phyloP scores from a whole-genome alignment of 2,329 filamentous ascomycete genomes.

The Zasmidium citrigriseum region DNA sequence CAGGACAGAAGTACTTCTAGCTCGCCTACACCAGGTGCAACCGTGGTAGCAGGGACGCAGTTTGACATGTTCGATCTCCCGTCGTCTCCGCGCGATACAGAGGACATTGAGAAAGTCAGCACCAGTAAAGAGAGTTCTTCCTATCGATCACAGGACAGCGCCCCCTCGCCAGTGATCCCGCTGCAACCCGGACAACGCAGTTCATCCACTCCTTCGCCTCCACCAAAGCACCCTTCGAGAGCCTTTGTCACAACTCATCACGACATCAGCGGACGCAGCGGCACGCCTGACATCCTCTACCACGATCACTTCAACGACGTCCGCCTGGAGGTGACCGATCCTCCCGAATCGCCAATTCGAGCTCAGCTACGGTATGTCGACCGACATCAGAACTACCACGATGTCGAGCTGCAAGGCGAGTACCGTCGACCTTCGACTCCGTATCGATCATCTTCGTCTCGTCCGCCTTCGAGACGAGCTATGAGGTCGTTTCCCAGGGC shows the following conservation, averaged over 20 bases:
- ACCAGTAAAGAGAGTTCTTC: background rate
- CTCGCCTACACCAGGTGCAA: background rate
- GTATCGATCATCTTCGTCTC: background rate
- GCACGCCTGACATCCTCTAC: slow-evolving; percentile 12
- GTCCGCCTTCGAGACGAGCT: background rate
- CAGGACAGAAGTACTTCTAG: too few species aligned
- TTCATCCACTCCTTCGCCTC: background rate
- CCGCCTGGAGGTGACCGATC: slow-evolving; percentile 14
- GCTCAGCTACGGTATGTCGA: slow-evolving; percentile 13
- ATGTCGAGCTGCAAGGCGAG: slow-evolving; percentile 12
- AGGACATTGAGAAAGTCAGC: background rate
- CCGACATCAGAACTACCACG: slow-evolving; percentile 5
- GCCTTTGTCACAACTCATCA: background rate
- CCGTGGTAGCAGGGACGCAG: background rate
- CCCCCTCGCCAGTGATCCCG: background rate
- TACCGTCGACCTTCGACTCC: background rate
- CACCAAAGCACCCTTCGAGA: background rate
- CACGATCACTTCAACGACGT: slow-evolving; percentile 15
- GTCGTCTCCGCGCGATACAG: background rate
- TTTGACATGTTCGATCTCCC: background rate
- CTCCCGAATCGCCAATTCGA: slow-evolving; percentile 12
- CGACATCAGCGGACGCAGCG: background rate
- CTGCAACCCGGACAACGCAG: background rate
- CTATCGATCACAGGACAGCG: background rate
- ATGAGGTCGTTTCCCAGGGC: background rate